Base-by-base conservation (phyloP, 1,284 basidiomycete species). In the Caloboletus inedulis region DNA sequence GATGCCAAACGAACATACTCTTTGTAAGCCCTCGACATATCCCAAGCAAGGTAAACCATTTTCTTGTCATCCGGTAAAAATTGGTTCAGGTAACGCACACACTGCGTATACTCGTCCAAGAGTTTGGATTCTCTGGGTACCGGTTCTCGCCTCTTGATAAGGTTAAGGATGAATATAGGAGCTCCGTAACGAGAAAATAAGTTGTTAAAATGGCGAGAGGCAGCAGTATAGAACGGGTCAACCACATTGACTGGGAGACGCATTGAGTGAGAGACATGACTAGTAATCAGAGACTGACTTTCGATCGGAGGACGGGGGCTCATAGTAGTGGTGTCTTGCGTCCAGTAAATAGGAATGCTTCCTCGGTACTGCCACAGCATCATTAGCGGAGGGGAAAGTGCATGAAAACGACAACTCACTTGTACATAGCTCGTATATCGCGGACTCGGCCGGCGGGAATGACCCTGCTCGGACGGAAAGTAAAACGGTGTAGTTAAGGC, bases 301-400 rank as follows among this genome's bases (percentile, higher is more conserved):
- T 98, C 94, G 47, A 99, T 98, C 0, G 95, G 96, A 5, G 96
- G 96, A 59, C 89, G 87, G 0, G 94, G 91, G 13, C 79, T 90
- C 85, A 97, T 94, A 53, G 87, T 88, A 44, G 85, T 94, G 2
- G 85, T 85, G 57, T 98, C 94, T 69, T 98, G 96, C 8, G 91
- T 92, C 95, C 95, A 98, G 70, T 89, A 96, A 8, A 98, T 80
- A 0, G 95, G 95, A 44, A 98, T 98, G 62, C 93, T 96, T 7
- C 96, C 95, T 35, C 95, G 81, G 69, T 97, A 93, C 86, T 98
- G 47, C 9, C 43, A 27, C 41, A 41, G 19, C 42, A 40, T 18
- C 18, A 14, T 56, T 31, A 30, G n/a, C 8, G 43, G 31, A 30
- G 19, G n/a, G 27, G 21, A 9, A 43, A 21, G 27, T 4, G 8